Evolutionary conservation across 257 asterid species (phyloP), one percentile per base, ranked within the genome.

Genomic region (Capsicum chinense): DNA sequence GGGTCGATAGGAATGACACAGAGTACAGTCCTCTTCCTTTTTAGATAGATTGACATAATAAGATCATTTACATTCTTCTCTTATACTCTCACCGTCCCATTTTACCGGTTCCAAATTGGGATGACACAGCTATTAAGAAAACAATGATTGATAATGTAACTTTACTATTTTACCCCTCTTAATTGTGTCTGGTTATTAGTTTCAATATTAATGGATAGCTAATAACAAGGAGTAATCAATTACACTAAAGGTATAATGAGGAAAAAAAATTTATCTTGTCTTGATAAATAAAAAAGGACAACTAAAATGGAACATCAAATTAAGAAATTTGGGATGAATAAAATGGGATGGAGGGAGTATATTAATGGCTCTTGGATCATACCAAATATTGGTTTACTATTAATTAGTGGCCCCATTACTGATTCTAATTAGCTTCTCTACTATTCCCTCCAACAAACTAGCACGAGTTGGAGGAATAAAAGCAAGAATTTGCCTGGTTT

Each of bases 1-100:
- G 56, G 15, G 35, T 42, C 15, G 56, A 42, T 39, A 2, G 56
- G 35, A 35, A 70, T 42, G 79, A 70, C 57, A 57, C 8, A 70
- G 8, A 70, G 35, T 44, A 7, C 54, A 59, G 26, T 39, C 56
- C 5, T 59, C 7, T 7, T 0, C 0, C 5, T 21, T 63, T 21
- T 14, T 37, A 68, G 76, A 69, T 42, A 70, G 14, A 71, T 71
- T 71, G 79, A 47, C 58, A 70, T 70, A 73, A 10, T n/a, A 42
- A 48, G 12, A 47, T 21, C 17, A 71, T 70, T 8, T 42, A 44
- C n/a, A n/a, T 19, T 5, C 0, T 47, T 48, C 19, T 48, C 80
- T 19, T 16, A 70, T 44, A 26, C 33, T 1, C 33, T 2, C 33
- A 1, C 33, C 33, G 33, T 26, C 33, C 33, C 1, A 26, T 26